These are phyloP conservation scores for Ganoderma meredithae DNA, from an alignment of 1,284 basidiomycete genomes.

Conservation along the genomic window DNA sequence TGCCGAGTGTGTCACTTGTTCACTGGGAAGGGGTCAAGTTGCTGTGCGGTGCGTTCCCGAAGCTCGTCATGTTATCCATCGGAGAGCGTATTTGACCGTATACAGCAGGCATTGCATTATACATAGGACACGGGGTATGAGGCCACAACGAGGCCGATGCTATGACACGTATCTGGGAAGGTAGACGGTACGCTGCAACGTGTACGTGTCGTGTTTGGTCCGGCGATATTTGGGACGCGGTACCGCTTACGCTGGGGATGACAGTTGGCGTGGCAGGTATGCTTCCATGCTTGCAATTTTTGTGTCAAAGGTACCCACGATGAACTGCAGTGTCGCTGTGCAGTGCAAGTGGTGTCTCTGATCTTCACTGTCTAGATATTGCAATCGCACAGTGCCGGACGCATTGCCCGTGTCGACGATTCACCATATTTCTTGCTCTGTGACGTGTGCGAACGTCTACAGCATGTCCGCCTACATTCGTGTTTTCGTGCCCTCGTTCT, in stretches of 20 bases:
- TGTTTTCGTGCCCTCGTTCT: neutral
- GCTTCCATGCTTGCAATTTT: neutral
- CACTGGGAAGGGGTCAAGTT: neutral
- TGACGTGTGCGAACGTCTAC: too few relatives aligned
- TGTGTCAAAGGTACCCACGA: neutral
- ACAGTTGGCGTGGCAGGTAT: neutral
- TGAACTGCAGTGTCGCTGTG: neutral
- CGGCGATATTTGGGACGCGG: neutral
- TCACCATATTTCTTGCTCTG: neutral
- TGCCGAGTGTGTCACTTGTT: too few relatives aligned
- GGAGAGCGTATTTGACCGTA: neutral
- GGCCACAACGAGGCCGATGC: neutral
- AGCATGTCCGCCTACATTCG: neutral
- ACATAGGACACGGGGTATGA: neutral
- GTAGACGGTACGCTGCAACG: neutral
- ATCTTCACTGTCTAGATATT: neutral
- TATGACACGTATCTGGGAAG: neutral
- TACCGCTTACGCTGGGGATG: neutral
- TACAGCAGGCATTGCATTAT: neutral
- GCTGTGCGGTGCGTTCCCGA: neutral
- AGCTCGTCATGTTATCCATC: neutral
- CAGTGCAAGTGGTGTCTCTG: neutral
- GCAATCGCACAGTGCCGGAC: neutral
- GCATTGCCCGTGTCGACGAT: neutral
- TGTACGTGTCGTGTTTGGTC: neutral